phyloP scores from a whole-genome alignment of 202 grass and related monocot species.

The Dendrocalamus latiflorus region DNA sequence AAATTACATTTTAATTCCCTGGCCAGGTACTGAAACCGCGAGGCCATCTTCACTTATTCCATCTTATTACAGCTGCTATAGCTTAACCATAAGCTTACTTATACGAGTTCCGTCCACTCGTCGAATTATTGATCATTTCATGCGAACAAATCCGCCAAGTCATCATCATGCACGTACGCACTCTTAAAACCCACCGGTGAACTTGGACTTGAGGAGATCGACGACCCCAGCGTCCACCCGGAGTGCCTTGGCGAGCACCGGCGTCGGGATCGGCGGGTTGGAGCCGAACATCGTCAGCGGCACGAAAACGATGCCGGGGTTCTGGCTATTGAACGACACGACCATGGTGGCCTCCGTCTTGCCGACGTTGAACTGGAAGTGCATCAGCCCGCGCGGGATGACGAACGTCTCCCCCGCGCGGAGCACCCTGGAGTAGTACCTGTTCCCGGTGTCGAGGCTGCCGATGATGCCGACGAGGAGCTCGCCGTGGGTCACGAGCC shows the following conservation, averaged over 20 bases:
- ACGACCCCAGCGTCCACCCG: slow-evolving; percentile 46
- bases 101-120: not conserved
- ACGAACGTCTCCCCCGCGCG: slow-evolving; percentile 48
- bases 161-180: not conserved
- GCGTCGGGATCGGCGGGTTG: slow-evolving; percentile 41
- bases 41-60: not conserved
- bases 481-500: slow-evolving; percentile 33
- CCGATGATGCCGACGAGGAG: slow-evolving; percentile 56
- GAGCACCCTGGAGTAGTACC: slow-evolving; percentile 45
- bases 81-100: not conserved
- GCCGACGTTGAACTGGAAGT: slow-evolving; percentile 70
- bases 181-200: slow-evolving; percentile 18
- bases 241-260: slow-evolving; percentile 51
- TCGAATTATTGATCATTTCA: not conserved
- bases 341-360: slow-evolving; percentile 28
- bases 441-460: slow-evolving; percentile 30
- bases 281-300: slow-evolving; percentile 46
- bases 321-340: slow-evolving; percentile 64
- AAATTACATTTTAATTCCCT: not conserved
- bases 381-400: slow-evolving; percentile 51
- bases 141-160: not conserved
- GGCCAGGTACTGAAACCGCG: not conserved
- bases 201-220: slow-evolving; percentile 51
- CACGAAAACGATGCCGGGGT: slow-evolving; percentile 43
- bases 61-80: not conserved